These are phyloP conservation scores for Apiospora pterosperma DNA, from an alignment of 2,329 filamentous ascomycete species.

Conservation along the genomic window DNA sequence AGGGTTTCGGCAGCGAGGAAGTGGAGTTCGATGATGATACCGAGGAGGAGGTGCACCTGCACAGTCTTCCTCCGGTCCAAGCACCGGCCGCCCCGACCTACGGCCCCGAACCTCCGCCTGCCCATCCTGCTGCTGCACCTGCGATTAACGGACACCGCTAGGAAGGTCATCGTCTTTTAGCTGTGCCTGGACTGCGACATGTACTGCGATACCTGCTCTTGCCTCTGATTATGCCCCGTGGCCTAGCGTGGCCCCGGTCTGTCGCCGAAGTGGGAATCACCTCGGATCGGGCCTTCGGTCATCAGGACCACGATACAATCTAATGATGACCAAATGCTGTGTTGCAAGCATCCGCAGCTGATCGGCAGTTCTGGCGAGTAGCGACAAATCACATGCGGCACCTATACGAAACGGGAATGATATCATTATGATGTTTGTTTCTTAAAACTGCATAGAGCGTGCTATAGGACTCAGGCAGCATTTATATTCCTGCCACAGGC, in stretches of 20 bases:
- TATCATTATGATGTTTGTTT: not conserved
- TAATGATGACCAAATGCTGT: not conserved
- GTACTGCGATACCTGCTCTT: not conserved
- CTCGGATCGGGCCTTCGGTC: not conserved
- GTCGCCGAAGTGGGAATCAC: not conserved
- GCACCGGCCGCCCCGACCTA: constrained; percentile 5
- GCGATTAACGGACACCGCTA: constrained; percentile 13
- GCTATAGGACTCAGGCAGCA: not conserved
- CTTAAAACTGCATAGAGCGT: not conserved
- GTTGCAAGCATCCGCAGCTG: not conserved
- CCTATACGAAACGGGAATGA: not conserved
- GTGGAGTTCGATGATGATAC: not conserved
- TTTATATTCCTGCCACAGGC: not conserved
- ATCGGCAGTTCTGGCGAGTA: too few species aligned
- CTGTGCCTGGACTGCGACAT: not conserved
- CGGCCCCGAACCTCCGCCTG: constrained; percentile 9
- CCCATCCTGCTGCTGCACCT: not conserved
- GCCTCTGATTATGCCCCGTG: not conserved
- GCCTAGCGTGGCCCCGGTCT: not conserved
- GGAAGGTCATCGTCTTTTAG: not conserved
- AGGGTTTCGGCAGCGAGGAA: constrained; percentile 17
- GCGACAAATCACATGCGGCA: too few species aligned
- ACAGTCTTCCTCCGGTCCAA: not conserved
- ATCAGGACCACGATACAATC: not conserved
- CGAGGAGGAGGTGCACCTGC: not conserved